Evolutionary conservation across 495 filamentous ascomycete genomes (phyloP).

Genomic region (Podospora sp.): DNA sequence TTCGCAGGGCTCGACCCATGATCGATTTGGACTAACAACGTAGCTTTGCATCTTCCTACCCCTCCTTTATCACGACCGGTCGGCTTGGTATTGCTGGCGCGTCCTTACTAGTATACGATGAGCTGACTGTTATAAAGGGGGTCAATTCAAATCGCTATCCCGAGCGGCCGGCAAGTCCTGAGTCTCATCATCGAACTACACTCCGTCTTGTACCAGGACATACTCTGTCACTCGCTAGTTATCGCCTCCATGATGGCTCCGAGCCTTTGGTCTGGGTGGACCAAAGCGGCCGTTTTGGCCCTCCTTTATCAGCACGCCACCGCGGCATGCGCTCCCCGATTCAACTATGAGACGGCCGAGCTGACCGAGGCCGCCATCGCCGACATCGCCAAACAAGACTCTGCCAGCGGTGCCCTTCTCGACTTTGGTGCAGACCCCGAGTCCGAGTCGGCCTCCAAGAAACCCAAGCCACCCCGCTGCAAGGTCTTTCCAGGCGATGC

Average conservation of each 20-base stretch:
- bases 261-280: slow-evolving; percentile 1
- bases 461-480: slow-evolving; percentile 36
- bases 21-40: background rate
- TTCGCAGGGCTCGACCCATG: background rate
- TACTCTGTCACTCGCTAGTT: background rate
- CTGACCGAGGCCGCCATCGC: slow-evolving; percentile 22
- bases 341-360: slow-evolving; percentile 25
- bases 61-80: background rate
- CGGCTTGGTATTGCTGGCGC: background rate
- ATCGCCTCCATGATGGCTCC: background rate
- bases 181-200: background rate
- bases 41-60: background rate
- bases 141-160: background rate
- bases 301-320: slow-evolving; percentile 3
- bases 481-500: slow-evolving; percentile 55
- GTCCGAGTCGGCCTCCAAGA: background rate
- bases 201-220: background rate
- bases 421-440: slow-evolving; percentile 16
- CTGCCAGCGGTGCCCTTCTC: slow-evolving; percentile 14
- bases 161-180: background rate
- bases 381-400: background rate
- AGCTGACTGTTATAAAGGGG: background rate
- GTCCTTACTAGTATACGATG: background rate
- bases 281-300: slow-evolving; percentile 15
- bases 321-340: slow-evolving; percentile 19